Percentiles rank a stretch among this genome's conserved stretches.
Conservation (phyloP, 345 rosid genomes). For the Citrus inodora region DNA sequence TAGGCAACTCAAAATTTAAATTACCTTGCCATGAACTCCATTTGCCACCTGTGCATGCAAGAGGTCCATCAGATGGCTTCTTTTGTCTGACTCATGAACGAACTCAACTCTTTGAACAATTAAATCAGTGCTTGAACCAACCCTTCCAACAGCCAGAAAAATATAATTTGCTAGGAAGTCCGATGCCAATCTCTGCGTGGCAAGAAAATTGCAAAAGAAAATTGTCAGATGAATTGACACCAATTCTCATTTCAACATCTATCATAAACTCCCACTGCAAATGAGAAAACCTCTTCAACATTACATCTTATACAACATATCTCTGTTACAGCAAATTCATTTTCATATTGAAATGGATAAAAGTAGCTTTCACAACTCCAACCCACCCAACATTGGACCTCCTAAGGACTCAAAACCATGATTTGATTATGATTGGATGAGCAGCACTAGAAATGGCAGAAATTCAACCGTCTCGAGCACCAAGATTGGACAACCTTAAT, state of each 20-base stretch:
- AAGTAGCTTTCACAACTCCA: not conserved
- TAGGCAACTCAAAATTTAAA: not conserved
- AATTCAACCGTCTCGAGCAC: not conserved
- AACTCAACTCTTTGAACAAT: conserved; percentile 93
- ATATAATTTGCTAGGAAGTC: conserved; percentile 78
- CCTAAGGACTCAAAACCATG: not conserved
- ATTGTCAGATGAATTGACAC: not conserved
- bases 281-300: not conserved
- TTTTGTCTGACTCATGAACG: conserved; percentile 88
- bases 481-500: not conserved
- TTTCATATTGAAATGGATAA: not conserved
- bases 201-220: not conserved
- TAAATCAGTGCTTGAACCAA: conserved; percentile 98
- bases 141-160: conserved; percentile 97
- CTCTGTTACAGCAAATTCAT: not conserved
- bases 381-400: not conserved
- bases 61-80: conserved; percentile 99
- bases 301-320: not conserved
- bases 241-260: not conserved
- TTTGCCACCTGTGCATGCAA: conserved; percentile 91
- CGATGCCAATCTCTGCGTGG: conserved; percentile 85
- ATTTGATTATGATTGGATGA: not conserved
- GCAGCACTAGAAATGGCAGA: not conserved
- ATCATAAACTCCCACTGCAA: not conserved
- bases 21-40: conserved; percentile 76